Percentiles rank a stretch among this genome's conserved stretches.
Evolutionary conservation across 2,329 filamentous ascomycete genomes (phyloP).

Genomic region (Alternaria gaisen): DNA sequence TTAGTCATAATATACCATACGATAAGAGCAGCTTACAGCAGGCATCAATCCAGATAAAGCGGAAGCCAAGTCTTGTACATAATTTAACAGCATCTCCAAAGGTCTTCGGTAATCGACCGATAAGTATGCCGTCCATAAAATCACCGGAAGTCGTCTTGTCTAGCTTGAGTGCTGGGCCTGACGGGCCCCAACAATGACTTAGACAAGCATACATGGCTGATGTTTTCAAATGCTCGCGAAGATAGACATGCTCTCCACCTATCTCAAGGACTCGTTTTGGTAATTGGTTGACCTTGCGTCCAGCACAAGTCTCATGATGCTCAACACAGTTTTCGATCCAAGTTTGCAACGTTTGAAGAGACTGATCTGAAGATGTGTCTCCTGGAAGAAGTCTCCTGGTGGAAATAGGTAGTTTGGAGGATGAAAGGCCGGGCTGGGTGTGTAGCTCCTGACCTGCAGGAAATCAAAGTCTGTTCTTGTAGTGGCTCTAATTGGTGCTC

Average conservation of each 20-base stretch:
- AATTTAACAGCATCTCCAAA: background rate
- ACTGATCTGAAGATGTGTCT: background rate
- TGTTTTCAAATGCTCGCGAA: background rate
- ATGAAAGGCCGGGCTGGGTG: rapidly evolving
- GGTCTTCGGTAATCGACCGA: background rate
- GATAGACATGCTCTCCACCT: background rate
- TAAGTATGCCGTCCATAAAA: background rate
- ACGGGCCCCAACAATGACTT: background rate
- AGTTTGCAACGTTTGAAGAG: background rate
- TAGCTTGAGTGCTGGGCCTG: background rate
- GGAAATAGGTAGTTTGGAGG: background rate
- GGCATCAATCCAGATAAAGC: background rate
- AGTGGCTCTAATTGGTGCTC: too few species aligned
- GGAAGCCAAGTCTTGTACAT: background rate
- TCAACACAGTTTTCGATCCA: background rate
- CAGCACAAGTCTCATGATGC: background rate
- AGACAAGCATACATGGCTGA: background rate
- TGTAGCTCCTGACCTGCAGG: background rate
- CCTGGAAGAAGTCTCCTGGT: background rate
- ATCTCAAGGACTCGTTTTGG: background rate
- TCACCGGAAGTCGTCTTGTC: background rate
- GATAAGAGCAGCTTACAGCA: background rate
- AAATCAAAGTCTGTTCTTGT: too few species aligned
- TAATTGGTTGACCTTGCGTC: rapidly evolving
- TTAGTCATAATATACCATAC: background rate